Evolutionary conservation across 2,329 filamentous ascomycete genomes (phyloP).

Genomic region (Pseudogymnoascus sp.): DNA sequence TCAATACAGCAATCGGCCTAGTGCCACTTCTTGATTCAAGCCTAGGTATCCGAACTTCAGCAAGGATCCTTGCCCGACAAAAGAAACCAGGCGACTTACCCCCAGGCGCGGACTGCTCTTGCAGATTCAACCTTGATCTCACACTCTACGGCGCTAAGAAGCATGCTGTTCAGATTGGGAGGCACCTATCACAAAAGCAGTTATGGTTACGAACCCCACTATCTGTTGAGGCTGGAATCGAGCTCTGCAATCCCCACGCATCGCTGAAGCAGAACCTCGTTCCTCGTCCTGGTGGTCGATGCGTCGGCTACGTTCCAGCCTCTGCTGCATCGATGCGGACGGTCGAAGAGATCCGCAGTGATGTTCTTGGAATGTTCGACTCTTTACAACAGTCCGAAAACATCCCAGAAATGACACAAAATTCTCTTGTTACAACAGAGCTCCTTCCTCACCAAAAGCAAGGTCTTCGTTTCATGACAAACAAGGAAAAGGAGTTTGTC

Average conservation of each 20-base stretch:
- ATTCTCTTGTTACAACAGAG: slow-evolving; percentile 53
- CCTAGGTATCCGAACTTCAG: slow-evolving; percentile 61
- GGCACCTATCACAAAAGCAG: slow-evolving; percentile 56
- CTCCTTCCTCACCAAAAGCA: slow-evolving; percentile 85
- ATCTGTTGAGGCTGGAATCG: slow-evolving; percentile 59
- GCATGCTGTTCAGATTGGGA: slow-evolving; percentile 58
- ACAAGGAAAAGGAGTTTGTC: slow-evolving; percentile 62
- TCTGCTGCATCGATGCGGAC: slow-evolving; percentile 45
- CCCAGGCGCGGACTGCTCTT: slow-evolving; percentile 55
- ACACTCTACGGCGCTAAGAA: slow-evolving; percentile 73
- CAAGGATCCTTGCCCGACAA: slow-evolving; percentile 61
- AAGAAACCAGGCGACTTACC: slow-evolving; percentile 53
- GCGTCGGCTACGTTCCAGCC: slow-evolving; percentile 29
- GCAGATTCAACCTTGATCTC: slow-evolving; percentile 57
- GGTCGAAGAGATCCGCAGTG: slow-evolving; percentile 77
- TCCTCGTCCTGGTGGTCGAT: slow-evolving; percentile 24
- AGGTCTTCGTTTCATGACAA: slow-evolving; percentile 77
- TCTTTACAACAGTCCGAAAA: slow-evolving; percentile 69
- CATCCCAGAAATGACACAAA: slow-evolving; percentile 65
- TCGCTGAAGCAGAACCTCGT: slow-evolving; percentile 21
- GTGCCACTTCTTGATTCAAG: slow-evolving; percentile 65
- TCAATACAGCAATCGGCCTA: slow-evolving; percentile 58
- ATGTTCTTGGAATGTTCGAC: slow-evolving; percentile 84
- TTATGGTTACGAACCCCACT: slow-evolving; percentile 62
- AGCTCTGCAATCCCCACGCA: slow-evolving; percentile 69